Base-by-base conservation (phyloP, 2,329 filamentous ascomycete species). In the Teratosphaeriaceae sp. region DNA sequence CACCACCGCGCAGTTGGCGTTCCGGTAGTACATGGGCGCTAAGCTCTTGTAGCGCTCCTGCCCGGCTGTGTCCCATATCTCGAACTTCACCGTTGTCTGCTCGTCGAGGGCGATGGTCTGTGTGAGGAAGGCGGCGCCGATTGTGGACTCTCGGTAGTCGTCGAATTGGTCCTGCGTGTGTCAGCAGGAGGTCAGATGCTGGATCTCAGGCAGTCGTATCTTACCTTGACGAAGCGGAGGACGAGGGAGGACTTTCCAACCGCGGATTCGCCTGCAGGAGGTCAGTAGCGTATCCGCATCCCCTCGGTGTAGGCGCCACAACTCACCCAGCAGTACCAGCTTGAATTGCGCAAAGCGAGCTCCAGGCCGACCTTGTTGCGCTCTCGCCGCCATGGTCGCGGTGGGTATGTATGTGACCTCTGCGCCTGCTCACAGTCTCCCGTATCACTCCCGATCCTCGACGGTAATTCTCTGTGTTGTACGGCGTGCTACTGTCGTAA, bases 191-290 rank as follows among this genome's bases (percentile, higher is more conserved):
- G n/a, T n/a, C n/a, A n/a, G n/a, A n/a, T n/a, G n/a, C n/a, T n/a
- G n/a, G n/a, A n/a, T n/a, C n/a, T n/a, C n/a, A n/a, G n/a, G 27
- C 12, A 20, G 27, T 23, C 40, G 37, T 41, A 44, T 43, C 73
- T 59, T 68, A 94, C 88, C 77, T 97, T 97, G 65, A 98, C 92
- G 70, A 98, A 98, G 62, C 92, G 88, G 64, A 98, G 78, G 51
- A 98, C 92, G 46, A 98, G 82, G 35, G 92, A 98, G 38, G 92
- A 97, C 92, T 94, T 98, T 83, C 92, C 92, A 45, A 98, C 92
- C 46, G 92, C 92, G 57, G 92, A 98, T 75, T 98, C 92, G 67
- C 92, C 90, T 97, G 65, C 39, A 56, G 42, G 51, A 45, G 45
- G 45, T 51, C 39, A 62, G 76, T 63, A 75, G 40, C 50, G 37